These are phyloP conservation scores for Metschnikowia bowlesiae DNA, from an alignment of 805 yeast species.

Conservation along the genomic window DNA sequence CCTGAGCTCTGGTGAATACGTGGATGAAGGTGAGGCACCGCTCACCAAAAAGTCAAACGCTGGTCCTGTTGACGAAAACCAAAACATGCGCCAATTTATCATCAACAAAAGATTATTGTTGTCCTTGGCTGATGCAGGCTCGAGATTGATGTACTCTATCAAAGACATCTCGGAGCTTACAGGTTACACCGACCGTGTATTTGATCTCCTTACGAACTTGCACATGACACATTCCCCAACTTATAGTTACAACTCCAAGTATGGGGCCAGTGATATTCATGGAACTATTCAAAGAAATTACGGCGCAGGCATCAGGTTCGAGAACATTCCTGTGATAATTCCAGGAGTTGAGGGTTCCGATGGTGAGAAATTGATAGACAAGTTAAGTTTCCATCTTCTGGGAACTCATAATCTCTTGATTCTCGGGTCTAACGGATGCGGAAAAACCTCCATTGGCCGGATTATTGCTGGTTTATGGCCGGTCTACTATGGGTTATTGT, in stretches of 20 bases:
- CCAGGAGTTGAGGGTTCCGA: conserved; percentile 62
- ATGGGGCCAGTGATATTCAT: conserved; percentile 48
- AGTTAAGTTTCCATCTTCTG: conserved; percentile 56
- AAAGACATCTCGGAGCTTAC: conserved; percentile 88
- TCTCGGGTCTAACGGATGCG: conserved; percentile 84
- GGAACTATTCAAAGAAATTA: conserved; percentile 81
- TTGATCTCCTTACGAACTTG: conserved; percentile 65
- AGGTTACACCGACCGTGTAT: conserved; percentile 85
- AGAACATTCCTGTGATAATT: conserved; percentile 74
- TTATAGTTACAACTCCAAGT: conserved; percentile 46
- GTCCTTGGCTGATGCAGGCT: conserved; percentile 92
- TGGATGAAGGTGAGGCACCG: conserved; percentile 17
- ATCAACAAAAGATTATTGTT: conserved; percentile 88
- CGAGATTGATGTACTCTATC: conserved; percentile 88
- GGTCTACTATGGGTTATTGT: conserved; percentile 72
- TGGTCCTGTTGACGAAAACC: conserved; percentile 38
- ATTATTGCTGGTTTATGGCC: conserved; percentile 92
- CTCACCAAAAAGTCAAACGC: conserved; percentile 11
- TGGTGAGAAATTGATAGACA: conserved; percentile 55
- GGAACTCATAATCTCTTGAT: conserved; percentile 67
- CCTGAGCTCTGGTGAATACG: conserved; percentile 15
- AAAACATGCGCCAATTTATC: conserved; percentile 80
- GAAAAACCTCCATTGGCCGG: conserved; percentile 82
- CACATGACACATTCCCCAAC: conserved; percentile 75
- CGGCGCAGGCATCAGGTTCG: conserved; percentile 70